Base-by-base conservation (phyloP, 2,329 filamentous ascomycete genomes). In the Fusarium miscanthi region DNA sequence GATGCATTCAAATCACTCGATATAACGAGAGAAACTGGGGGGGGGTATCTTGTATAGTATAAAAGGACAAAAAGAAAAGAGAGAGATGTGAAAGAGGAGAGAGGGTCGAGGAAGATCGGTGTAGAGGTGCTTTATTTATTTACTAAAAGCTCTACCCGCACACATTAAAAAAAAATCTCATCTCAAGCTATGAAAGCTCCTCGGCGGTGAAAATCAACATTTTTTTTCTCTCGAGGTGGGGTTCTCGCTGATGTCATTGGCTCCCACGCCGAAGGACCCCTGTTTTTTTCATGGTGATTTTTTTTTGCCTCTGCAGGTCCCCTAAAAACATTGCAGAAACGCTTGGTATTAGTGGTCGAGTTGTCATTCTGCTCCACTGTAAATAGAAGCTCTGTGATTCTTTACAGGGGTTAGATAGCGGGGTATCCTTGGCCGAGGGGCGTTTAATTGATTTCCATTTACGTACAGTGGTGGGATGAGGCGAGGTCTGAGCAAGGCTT, bases 231-330 rank as follows among this genome's bases (percentile, higher is more conserved):
- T 63, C 9, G 33, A 27, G 76, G 76, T 76, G 76, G 76, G 76
- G 76, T 74, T 40, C 11, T 37, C 23, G 21, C 64, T 78, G 76
- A 75, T 78, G 76, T 78, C 76, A 78, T 78, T 78, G 74, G 76
- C 59, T 67, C 74, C 72, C 63, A 59, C 73, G 49, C 63, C 25
- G 14, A 27, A 69, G 31, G 69, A 74, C 68, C 70, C 74, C 65
- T 77, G 70, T 49, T 63, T 70, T 73, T 68, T 69, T 66, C 62
- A 53, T 45, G 37, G 66, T 46, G 17, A 46, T 59, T 59, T 68
- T 66, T 52, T 65, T 63, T 69, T 51, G 51, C 52, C 68, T 62
- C 61, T 63, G 54, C 69, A 69, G 54, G 58, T 69, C 64, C 59
- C 69, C 49, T 58, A 64, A 46, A 59, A 65, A 51, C 48, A 58